Conservation (phyloP, 139 green algal genomes). For the Chlorella sp. region DNA sequence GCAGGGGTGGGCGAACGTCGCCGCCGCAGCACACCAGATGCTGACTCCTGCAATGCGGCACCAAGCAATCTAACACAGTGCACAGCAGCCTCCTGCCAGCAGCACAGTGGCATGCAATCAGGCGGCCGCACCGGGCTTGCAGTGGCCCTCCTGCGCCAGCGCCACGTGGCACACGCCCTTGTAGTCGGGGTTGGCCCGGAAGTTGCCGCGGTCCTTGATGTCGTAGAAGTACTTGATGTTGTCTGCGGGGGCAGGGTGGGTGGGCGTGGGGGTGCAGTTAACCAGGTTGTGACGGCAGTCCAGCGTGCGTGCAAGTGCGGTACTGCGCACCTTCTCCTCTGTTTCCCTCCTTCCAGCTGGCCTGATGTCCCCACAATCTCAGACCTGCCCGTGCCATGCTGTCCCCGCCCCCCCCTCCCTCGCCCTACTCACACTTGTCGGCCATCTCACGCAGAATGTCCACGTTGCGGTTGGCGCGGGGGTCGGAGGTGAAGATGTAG, state of each 20-base stretch:
- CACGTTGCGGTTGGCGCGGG: slow-evolving; percentile 96
- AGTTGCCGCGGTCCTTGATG: slow-evolving; percentile 91
- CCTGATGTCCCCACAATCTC: too few relatives aligned
- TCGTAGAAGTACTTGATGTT: slow-evolving; percentile 99
- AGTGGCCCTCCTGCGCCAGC: slow-evolving; percentile 91
- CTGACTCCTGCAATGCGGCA: too few relatives aligned
- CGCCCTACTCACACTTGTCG: background rate
- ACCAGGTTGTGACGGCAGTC: background rate
- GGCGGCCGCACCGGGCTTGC: slow-evolving; percentile 62
- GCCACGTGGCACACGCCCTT: slow-evolving; percentile 97
- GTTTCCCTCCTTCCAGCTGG: too few relatives aligned
- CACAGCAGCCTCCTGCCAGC: background rate
- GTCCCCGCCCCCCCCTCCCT: too few relatives aligned
- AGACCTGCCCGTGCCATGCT: too few relatives aligned
- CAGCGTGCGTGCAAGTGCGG: too few relatives aligned
- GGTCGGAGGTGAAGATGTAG: slow-evolving; percentile 97
- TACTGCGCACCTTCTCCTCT: too few relatives aligned
- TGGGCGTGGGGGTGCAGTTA: background rate
- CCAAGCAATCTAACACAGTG: background rate
- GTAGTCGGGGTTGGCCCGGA: slow-evolving; percentile 97
- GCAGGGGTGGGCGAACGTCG: background rate
- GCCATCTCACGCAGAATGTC: slow-evolving; percentile 80
- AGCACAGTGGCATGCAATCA: background rate
- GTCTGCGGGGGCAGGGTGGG: slow-evolving; percentile 68
- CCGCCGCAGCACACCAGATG: too few relatives aligned